A percentile compares a stretch with the other conserved stretches of the same genome.
These are phyloP conservation scores for Rhododendron kiyosumense DNA, from an alignment of 148 eudicot species.

Conservation along the genomic window DNA sequence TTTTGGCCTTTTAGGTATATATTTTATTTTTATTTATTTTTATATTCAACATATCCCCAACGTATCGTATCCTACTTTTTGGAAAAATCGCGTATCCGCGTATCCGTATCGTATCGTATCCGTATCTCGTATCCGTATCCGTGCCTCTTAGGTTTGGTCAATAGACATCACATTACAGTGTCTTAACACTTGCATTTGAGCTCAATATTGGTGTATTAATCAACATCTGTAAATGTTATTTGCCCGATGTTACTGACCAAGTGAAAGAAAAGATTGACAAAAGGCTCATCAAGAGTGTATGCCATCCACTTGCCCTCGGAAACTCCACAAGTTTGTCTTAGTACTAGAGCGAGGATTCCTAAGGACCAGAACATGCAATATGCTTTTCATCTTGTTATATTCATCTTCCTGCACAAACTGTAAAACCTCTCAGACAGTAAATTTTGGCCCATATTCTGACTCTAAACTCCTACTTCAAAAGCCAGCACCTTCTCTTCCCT, in stretches of 20 bases:
- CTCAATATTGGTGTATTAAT: background rate
- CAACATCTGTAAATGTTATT: background rate
- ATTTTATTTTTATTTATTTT: too few relatives aligned
- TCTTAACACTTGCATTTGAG: background rate
- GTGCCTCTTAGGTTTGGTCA: too few relatives aligned
- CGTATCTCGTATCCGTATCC: too few relatives aligned
- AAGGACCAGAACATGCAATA: background rate
- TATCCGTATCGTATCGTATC: too few relatives aligned
- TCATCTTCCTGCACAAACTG: background rate
- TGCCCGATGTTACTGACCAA: background rate
- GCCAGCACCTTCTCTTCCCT: background rate
- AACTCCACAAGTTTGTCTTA: background rate
- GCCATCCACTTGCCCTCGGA: background rate
- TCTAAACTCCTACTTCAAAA: background rate
- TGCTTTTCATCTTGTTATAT: background rate
- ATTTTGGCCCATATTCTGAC: background rate
- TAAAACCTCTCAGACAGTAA: background rate
- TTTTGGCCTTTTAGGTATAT: too few relatives aligned
- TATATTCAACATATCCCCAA: too few relatives aligned
- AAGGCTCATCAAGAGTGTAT: background rate
- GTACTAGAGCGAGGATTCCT: background rate
- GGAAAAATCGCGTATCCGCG: too few relatives aligned
- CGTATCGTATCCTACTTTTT: too few relatives aligned
- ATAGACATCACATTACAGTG: background rate
- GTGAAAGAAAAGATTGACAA: background rate